Evolutionary conservation across 805 yeast species (phyloP).

Genomic region (Cyberlindnera nakhonratchasimensis): DNA sequence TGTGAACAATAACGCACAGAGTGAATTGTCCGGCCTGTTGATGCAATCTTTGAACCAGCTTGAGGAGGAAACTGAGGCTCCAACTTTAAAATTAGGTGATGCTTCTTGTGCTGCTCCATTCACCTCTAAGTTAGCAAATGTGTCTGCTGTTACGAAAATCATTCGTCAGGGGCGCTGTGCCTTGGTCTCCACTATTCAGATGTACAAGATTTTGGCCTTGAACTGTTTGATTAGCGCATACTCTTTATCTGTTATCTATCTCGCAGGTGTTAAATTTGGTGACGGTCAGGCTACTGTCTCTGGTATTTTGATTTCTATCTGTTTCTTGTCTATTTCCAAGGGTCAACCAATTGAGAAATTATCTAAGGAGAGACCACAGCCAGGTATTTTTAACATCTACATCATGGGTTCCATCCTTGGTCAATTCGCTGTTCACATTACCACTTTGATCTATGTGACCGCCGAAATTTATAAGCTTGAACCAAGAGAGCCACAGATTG

Average conservation of each 20-base stretch:
- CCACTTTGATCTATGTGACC: conserved; percentile 78
- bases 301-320: conserved; percentile 87
- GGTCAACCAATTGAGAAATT: conserved; percentile 87
- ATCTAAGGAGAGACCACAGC: conserved; percentile 93
- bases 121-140: conserved; percentile 90
- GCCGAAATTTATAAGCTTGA: conserved; percentile 80
- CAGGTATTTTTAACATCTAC: conserved; percentile 91
- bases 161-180: conserved; percentile 99
- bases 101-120: conserved; percentile 99
- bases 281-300: conserved; percentile 97
- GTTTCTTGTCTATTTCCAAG: conserved; percentile 92
- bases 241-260: conserved; percentile 85
- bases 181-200: conserved; percentile 93
- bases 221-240: conserved; percentile 97
- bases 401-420: conserved; percentile 98
- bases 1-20: conserved; percentile 34
- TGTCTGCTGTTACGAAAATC: conserved; percentile 87
- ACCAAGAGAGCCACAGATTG: conserved; percentile 89
- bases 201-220: conserved; percentile 96
- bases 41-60: conserved; percentile 52
- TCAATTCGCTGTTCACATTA: conserved; percentile 91
- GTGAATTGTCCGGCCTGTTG: conserved; percentile 59
- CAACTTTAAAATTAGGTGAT: conserved; percentile 91
- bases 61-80: conserved; percentile 76
- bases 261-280: conserved; percentile 97